These are phyloP conservation scores for Globisporangium perplexum DNA, from an alignment of 352 stramenopile genomes.

Conservation along the genomic window DNA sequence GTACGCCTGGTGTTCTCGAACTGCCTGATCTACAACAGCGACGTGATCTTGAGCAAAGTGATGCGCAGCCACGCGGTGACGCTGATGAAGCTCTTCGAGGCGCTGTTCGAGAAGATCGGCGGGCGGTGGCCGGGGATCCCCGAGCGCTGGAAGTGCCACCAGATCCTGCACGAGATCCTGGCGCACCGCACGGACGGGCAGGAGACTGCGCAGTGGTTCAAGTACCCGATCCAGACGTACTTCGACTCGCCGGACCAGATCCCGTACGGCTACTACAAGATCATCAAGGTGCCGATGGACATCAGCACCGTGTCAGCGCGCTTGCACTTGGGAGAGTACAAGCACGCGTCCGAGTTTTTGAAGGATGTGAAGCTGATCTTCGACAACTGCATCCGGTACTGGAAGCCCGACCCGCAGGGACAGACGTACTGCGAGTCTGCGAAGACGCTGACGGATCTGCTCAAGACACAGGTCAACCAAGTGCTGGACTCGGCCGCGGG, in stretches of 20 bases:
- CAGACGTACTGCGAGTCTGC: slow-evolving; percentile 77
- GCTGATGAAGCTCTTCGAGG: slow-evolving; percentile 82
- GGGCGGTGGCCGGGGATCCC: slow-evolving; percentile 57
- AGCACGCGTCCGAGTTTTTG: slow-evolving; percentile 46
- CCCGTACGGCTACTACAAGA: slow-evolving; percentile 80
- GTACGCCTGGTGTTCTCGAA: slow-evolving; percentile 86
- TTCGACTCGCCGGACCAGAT: slow-evolving; percentile 80
- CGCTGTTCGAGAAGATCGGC: slow-evolving; percentile 62
- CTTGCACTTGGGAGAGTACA: slow-evolving; percentile 68
- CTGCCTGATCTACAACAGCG: slow-evolving; percentile 85
- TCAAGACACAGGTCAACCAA: slow-evolving; percentile 37
- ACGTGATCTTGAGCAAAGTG: slow-evolving; percentile 76
- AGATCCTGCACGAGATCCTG: slow-evolving; percentile 76
- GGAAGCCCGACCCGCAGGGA: slow-evolving; percentile 67
- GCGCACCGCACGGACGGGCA: slow-evolving; percentile 63
- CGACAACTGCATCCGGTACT: slow-evolving; percentile 83
- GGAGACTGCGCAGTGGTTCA: slow-evolving; percentile 85
- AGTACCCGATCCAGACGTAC: slow-evolving; percentile 82
- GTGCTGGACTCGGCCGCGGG: slow-evolving; percentile 27
- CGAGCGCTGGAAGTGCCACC: slow-evolving; percentile 81
- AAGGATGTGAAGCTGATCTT: slow-evolving; percentile 73
- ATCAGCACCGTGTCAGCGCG: slow-evolving; percentile 69
- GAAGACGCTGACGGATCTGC: slow-evolving; percentile 41
- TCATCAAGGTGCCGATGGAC: slow-evolving; percentile 77
- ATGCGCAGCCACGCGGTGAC: slow-evolving; percentile 82